Evolutionary conservation across 768 basidiomycete species (phyloP), one percentile per base, ranked within the genome.

Genomic region (Flagelloscypha sp.): DNA sequence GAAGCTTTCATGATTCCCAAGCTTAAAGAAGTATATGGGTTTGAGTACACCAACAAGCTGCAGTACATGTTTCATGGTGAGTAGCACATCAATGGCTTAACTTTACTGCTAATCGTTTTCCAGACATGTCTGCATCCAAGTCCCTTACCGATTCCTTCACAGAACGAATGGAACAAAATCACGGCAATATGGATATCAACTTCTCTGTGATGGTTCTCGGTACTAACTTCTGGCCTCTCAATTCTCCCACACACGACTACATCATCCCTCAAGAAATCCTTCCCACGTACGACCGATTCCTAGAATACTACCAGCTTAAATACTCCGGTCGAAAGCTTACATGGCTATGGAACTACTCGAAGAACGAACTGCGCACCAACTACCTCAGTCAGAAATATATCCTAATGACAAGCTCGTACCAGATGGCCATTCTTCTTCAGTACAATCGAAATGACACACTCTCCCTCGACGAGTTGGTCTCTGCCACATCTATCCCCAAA

Each of bases 1-100:
- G 94, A 99, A 55, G 82, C 87, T 17, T 92, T 83, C 57, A 99
- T 99, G 94, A 97, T 97, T 48, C 84, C 88, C 33, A 97, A 95
- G 60, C 60, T 99, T 48, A 97, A 95, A 67, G 92, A 93, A 50
- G 85, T 85, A 6, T 95, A 88, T 49, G 94, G 94, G 36, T 92
- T 90, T 62, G 93, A 97, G 49, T 95, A 97, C 58, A 95, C 92
- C 24, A 84, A 84, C 63, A 97, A 97, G 59, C 65, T 98, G 33
- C 85, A 89, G 55, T 80, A 87, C 55, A 97, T 98, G 94, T 92
- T 99, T 58, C 89, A 85, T 24, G 88, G 89, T 88, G 40, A 9
- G 67, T n/a, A n/a, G n/a, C n/a, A n/a, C n/a, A n/a, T n/a, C n/a
- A n/a, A 54, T 30, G 24, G 28, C 40, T 28, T 7, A 5, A 15